These are phyloP conservation scores for Solanum stenotomum DNA, from an alignment of 257 asterid genomes.

Conservation along the genomic window DNA sequence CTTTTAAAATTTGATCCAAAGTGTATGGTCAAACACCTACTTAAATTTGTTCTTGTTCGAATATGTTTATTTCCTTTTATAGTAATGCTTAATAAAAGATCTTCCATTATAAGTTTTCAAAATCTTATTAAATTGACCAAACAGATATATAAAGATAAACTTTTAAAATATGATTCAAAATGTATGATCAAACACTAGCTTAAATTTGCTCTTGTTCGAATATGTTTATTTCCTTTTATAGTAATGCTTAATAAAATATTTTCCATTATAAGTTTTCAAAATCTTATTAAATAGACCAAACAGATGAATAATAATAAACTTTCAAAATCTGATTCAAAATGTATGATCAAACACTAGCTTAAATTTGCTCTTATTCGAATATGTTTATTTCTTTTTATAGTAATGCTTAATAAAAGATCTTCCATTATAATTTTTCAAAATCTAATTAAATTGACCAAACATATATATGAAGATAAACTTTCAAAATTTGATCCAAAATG, in stretches of 20 bases:
- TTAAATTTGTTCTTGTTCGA: background rate
- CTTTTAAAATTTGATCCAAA: too few species aligned
- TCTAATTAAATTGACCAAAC: too few species aligned
- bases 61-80: background rate
- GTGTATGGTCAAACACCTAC: background rate
- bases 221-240: background rate
- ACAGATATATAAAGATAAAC: background rate
- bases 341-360: too few species aligned
- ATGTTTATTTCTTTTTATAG: background rate
- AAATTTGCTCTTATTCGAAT: too few species aligned
- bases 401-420: background rate
- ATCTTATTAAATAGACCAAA: background rate
- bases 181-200: background rate
- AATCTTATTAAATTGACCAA: background rate
- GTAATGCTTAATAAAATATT: background rate
- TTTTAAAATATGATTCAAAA: too few species aligned
- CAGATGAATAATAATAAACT: too few species aligned
- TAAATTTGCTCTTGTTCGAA: background rate
- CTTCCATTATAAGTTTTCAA: background rate
- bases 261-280: background rate
- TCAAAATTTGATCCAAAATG: background rate
- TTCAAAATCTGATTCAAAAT: too few species aligned
- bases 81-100: background rate
- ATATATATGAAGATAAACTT: too few species aligned
- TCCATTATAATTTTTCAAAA: background rate